Conservation (phyloP, 768 basidiomycete species). For the Cantharellus anzutake region DNA sequence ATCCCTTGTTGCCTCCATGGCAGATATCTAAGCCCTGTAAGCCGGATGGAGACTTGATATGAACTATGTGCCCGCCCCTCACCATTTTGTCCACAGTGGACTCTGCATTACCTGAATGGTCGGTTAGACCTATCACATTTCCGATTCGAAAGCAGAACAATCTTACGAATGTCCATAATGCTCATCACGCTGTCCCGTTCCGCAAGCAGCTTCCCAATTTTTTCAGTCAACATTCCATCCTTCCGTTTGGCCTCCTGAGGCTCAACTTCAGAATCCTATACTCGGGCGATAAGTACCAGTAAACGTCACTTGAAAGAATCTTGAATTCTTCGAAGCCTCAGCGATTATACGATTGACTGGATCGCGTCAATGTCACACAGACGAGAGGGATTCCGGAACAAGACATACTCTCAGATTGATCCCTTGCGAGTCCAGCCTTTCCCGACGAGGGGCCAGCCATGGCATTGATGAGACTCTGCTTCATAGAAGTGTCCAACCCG, state of each 20-base stretch:
- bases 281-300: background rate
- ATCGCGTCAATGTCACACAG: slow-evolving; percentile 21
- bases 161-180: slow-evolving; percentile 35
- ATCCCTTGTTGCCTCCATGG: slow-evolving; percentile 60
- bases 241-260: slow-evolving; percentile 48
- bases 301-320: slow-evolving; percentile 31
- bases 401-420: background rate
- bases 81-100: slow-evolving; percentile 50
- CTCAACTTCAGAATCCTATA: slow-evolving; percentile 28
- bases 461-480: background rate
- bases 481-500: background rate
- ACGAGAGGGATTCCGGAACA: background rate
- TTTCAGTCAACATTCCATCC: slow-evolving; percentile 64
- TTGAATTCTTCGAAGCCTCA: slow-evolving; percentile 81
- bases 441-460: background rate
- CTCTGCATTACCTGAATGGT: slow-evolving; percentile 36
- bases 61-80: background rate
- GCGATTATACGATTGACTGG: slow-evolving; percentile 77
- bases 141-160: background rate
- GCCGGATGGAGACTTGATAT: background rate
- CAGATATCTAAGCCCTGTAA: slow-evolving; percentile 22
- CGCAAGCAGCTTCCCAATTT: slow-evolving; percentile 50
- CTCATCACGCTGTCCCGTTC: slow-evolving; percentile 38
- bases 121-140: slow-evolving; percentile 5
- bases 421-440: background rate